phyloP scores from a whole-genome alignment of 768 basidiomycete genomes.

The Termitomyces titanicus region DNA sequence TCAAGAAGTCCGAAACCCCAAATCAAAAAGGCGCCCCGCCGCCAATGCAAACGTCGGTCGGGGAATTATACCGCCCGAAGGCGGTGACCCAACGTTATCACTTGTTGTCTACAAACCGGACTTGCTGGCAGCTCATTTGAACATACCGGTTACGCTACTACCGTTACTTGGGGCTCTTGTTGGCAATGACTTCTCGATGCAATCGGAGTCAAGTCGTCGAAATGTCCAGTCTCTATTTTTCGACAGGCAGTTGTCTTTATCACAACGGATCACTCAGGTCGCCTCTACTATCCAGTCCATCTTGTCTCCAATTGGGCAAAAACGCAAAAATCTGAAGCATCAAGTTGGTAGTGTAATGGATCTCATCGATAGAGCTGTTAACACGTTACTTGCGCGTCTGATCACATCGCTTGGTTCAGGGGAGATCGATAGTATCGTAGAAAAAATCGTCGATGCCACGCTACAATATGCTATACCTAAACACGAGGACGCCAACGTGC shows the following conservation, averaged over 20 bases:
- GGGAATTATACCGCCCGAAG: conserved; percentile 54
- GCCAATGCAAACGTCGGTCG: conserved; percentile 23
- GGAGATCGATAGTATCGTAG: conserved; percentile 64
- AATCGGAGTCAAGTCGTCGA: conserved; percentile 41
- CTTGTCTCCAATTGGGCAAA: conserved; percentile 44
- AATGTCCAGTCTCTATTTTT: conserved; percentile 66
- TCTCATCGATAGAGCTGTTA: conserved; percentile 67
- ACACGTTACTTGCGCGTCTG: conserved; percentile 49
- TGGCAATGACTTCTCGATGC: conserved; percentile 75
- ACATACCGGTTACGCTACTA: conserved; percentile 66
- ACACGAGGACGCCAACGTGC: conserved; percentile 38
- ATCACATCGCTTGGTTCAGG: conserved; percentile 47
- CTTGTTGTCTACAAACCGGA: conserved; percentile 60
- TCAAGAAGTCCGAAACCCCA: conserved; percentile 51
- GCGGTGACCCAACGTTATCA: conserved; percentile 43
- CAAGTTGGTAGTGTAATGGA: conserved; percentile 71
- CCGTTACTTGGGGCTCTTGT: conserved; percentile 76
- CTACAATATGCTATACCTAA: conserved; percentile 76
- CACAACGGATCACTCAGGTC: conserved; percentile 65
- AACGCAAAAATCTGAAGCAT: conserved; percentile 46
- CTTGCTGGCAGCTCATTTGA: conserved; percentile 58
- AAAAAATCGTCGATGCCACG: conserved; percentile 69
- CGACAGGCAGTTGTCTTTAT: conserved; percentile 48
- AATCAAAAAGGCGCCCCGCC: conserved; percentile 40
- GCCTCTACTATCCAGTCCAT: conserved; percentile 55